Base-by-base conservation (phyloP, 257 asterid species). In the Leptodermis oblonga region DNA sequence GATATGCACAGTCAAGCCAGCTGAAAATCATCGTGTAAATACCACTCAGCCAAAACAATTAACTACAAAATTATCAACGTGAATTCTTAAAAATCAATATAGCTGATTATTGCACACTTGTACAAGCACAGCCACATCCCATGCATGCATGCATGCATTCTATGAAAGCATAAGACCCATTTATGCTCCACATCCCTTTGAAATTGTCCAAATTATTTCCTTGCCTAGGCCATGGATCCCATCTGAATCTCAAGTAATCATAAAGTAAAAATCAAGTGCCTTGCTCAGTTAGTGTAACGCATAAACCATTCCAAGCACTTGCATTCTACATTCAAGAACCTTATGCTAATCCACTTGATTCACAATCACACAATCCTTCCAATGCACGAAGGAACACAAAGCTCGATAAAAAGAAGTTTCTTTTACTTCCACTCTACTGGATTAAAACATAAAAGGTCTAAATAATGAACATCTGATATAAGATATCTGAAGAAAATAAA, bases 1-100 rank as follows among this genome's bases (percentile, higher is more conserved):
- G 30, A 88, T 87, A 62, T 88, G 86, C 82, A 83, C 84, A 18
- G 89, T 79, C 82, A 88, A 72, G 53, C 93, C 96, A 85, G 96
- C 96, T 88, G 85, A 65, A 81, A 78, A 51, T n/a, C 67, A 67
- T 36, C 30, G 22, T 13, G 67, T 7, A 60, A 36, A 61, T 22
- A 36, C 45, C 7, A 34, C 23, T 68, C n/a, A 71, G 59, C 17
- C 5, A 22, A 60, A 6, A 13, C 30, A 49, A 31, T 25, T 13
- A 46, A 1, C 30, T 31, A 37, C 34, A 55, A 28, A 31, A 42
- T 46, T 8, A 14, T 34, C 8, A 5, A 23, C 17, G 25, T 15
- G 3, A n/a, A 52, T 33, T 23, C 17, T 45, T 28, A 36, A 17
- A 52, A 20, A 33, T 39, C 33, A 52, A 37, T n/a, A 23, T 10